These are phyloP conservation scores for Trichoderma asperellum DNA, from an alignment of 2,329 filamentous ascomycete species.

Conservation along the genomic window DNA sequence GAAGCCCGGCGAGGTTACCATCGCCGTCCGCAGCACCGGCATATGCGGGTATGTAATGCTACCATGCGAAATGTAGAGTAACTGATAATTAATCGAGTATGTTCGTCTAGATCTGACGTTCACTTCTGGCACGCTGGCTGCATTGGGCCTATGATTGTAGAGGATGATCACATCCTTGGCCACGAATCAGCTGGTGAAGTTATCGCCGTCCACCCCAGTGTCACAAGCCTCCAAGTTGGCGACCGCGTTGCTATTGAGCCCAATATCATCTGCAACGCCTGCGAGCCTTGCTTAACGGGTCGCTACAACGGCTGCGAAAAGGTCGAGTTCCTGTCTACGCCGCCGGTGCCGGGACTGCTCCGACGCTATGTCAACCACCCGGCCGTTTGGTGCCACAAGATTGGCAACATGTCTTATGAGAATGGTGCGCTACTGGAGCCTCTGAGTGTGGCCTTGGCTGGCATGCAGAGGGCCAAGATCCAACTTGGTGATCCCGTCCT, in stretches of 20 bases:
- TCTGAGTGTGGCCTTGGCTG: slow-evolving; percentile 84
- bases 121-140: slow-evolving; percentile 97
- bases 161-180: slow-evolving; percentile 85
- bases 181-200: slow-evolving; percentile 90
- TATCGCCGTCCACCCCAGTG: slow-evolving; percentile 79
- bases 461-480: slow-evolving; percentile 80
- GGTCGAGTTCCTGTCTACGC: slow-evolving; percentile 87
- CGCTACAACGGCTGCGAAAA: slow-evolving; percentile 93
- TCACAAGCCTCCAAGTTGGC: slow-evolving; percentile 76
- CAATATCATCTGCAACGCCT: slow-evolving; percentile 87
- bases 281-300: slow-evolving; percentile 88
- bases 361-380: slow-evolving; percentile 95
- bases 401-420: slow-evolving; percentile 89
- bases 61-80: background rate
- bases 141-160: slow-evolving; percentile 95
- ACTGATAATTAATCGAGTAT: background rate
- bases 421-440: slow-evolving; percentile 90
- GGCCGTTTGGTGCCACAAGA: slow-evolving; percentile 94
- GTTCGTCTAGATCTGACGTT: slow-evolving; percentile 73
- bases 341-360: slow-evolving; percentile 83
- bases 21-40: slow-evolving; percentile 90
- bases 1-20: slow-evolving; percentile 80
- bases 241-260: slow-evolving; percentile 94
- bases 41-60: slow-evolving; percentile 76
- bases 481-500: slow-evolving; percentile 84